Evolutionary conservation across 108 stramenopile species (phyloP).

Genomic region (Schizochytrium sp.): DNA sequence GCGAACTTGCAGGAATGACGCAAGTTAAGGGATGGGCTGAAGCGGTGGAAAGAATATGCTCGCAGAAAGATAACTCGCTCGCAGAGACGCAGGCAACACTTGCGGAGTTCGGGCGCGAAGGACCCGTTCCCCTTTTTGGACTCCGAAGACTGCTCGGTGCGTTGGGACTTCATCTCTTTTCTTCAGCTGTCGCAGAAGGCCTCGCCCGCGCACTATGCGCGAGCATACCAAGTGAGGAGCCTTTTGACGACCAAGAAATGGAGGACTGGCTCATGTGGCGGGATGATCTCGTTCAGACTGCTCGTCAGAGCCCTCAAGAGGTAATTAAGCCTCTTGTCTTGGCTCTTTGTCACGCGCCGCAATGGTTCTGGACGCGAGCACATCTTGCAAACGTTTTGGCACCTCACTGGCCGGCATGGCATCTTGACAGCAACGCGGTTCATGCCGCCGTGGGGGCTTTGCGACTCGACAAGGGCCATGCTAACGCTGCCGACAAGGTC

Average conservation of each 20-base stretch:
- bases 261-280: too few relatives aligned
- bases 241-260: background rate
- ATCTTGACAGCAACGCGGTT: too few relatives aligned
- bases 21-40: background rate
- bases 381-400: too few relatives aligned
- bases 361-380: too few relatives aligned
- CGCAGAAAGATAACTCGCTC: background rate
- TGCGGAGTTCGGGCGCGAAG: background rate
- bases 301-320: too few relatives aligned
- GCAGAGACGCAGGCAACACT: background rate
- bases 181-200: background rate
- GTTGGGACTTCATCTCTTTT: background rate
- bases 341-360: too few relatives aligned
- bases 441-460: too few relatives aligned
- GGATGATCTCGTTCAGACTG: too few relatives aligned
- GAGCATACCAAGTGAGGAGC: background rate
- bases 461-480: background rate
- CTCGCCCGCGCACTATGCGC: background rate
- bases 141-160: background rate
- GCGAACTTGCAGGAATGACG: too few relatives aligned
- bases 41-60: background rate
- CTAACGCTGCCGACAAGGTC: background rate
- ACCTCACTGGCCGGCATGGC: too few relatives aligned
- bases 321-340: too few relatives aligned
- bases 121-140: background rate